A percentile compares a stretch with the other conserved stretches of the same genome.
These are phyloP conservation scores for Schizochytrium sp. DNA, from an alignment of 108 stramenopile genomes.

Conservation along the genomic window DNA sequence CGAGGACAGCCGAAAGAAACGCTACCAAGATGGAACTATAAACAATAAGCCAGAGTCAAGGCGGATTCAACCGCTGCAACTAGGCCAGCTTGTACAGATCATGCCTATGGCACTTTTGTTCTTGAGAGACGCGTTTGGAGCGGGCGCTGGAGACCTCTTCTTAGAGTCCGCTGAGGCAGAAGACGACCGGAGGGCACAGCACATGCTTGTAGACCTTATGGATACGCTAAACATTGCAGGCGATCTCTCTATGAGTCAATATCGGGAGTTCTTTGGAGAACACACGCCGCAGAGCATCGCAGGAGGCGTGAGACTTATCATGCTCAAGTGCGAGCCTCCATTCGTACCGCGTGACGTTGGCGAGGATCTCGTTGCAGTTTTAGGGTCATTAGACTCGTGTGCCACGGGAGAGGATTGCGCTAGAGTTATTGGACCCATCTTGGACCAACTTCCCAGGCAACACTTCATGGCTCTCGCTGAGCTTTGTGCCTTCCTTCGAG, in stretches of 20 bases:
- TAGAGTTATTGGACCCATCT: not conserved
- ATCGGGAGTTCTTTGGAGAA: not conserved
- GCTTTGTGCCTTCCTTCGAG: slow-evolving; percentile 17
- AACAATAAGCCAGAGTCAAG: not conserved
- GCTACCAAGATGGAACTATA: too few relatives aligned
- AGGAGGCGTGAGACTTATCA: not conserved
- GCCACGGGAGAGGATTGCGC: slow-evolving; percentile 26
- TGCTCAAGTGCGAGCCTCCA: slow-evolving; percentile 5
- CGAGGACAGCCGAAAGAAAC: too few relatives aligned
- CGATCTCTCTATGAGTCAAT: slow-evolving; percentile 30
- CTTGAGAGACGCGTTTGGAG: not conserved
- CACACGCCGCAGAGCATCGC: not conserved
- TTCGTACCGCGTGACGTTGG: slow-evolving; percentile 8
- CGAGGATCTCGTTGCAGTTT: not conserved
- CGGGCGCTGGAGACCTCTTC: slow-evolving; percentile 6
- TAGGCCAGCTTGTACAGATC: slow-evolving; percentile 18
- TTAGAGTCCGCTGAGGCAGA: not conserved
- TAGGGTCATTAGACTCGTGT: not conserved
- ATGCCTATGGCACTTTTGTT: slow-evolving; percentile 1
- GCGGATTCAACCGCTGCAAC: slow-evolving; percentile 26
- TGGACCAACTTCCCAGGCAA: slow-evolving; percentile 4
- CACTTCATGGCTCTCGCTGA: slow-evolving; percentile 57
- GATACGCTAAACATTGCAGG: slow-evolving; percentile 24
- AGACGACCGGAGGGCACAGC: not conserved
- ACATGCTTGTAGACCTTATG: slow-evolving; percentile 33